These are phyloP conservation scores for Murraya paniculata DNA, from an alignment of 345 rosid species.

Conservation along the genomic window DNA sequence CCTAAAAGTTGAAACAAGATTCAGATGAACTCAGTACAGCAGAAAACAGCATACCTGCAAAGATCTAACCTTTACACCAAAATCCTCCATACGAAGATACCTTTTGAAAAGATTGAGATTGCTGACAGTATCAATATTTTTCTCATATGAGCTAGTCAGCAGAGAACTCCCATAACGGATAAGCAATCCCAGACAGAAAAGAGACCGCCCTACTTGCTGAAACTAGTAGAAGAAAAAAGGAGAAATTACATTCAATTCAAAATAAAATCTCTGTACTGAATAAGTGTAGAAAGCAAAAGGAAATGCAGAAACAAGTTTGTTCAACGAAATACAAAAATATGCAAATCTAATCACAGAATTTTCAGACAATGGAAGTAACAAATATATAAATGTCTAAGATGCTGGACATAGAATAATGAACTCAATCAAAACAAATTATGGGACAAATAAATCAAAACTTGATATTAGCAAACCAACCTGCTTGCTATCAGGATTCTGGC, in stretches of 20 bases:
- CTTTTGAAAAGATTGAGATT: constrained; percentile 71
- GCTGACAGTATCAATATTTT: constrained; percentile 51
- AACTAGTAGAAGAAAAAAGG: constrained; percentile 6
- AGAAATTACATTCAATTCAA: neutral
- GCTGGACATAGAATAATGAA: neutral
- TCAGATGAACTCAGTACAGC: neutral
- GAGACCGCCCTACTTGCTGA: constrained; percentile 87
- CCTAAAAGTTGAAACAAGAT: constrained; percentile 11
- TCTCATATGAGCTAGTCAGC: constrained; percentile 46
- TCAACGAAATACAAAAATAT: neutral
- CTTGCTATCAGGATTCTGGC: constrained; percentile 63
- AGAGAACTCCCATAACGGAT: constrained; percentile 88
- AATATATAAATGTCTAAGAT: neutral
- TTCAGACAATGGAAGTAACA: neutral
- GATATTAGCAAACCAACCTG: constrained; percentile 58
- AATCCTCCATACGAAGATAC: constrained; percentile 77
- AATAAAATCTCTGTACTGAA: neutral
- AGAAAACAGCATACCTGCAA: constrained; percentile 64
- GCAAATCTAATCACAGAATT: neutral
- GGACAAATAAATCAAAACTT: constrained; percentile 2
- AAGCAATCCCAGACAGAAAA: constrained; percentile 96
- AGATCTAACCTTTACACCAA: constrained; percentile 78
- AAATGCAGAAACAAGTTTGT: neutral
- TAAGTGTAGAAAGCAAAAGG: neutral
- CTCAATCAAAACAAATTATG: neutral